Evolutionary conservation across 306 rosid species (phyloP), one percentile per base, ranked within the genome.

Genomic region (Amphicarpaea edgeworthii): DNA sequence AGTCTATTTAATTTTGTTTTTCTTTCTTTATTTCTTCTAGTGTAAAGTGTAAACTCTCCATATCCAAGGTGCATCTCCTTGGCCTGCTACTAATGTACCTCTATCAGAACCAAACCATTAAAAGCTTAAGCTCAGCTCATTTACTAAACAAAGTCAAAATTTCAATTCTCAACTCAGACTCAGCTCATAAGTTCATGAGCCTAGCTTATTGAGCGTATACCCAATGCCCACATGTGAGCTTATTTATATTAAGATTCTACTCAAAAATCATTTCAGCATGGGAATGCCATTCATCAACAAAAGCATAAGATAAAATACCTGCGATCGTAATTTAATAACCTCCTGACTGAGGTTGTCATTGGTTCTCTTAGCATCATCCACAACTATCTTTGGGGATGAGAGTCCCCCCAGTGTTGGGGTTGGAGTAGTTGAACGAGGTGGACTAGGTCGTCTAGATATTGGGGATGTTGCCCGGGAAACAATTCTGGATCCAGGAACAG

Each of bases 401-500:
- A 95, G 99, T 80, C 99, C 99, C 73, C 97, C 99, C 23, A 95
- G 82, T 65, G 99, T 95, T 68, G 99, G 99, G 61, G 97, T 95
- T 72, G 99, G 99, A 41, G 99, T 95, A 24, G 99, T 95, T 79
- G 99, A 92, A 74, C 99, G 99, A 9, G 97, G 99, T 55, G 99
- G 99, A 86, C 99, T 95, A 45, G 97, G 90, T 50, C 97, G 90
- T 87, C 99, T 92, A 41, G 99, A 95, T 81, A 92, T 90, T 70
- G 99, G 99, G 68, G 97, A 92, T 79, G 99, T 95, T 69, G 99
- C 99, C 75, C 99, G 89, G 45, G 99, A 95, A 80, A 90, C 97
- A 84, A 95, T 95, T 88, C 99, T 95, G 51, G 99, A 95, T 83
- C 99, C 99, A 70, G 99, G 99, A 78, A 95, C 97, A 77, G 99